Evolutionary conservation across 2,329 filamentous ascomycete species (phyloP).

Genomic region (Fusarium verticillioides): DNA sequence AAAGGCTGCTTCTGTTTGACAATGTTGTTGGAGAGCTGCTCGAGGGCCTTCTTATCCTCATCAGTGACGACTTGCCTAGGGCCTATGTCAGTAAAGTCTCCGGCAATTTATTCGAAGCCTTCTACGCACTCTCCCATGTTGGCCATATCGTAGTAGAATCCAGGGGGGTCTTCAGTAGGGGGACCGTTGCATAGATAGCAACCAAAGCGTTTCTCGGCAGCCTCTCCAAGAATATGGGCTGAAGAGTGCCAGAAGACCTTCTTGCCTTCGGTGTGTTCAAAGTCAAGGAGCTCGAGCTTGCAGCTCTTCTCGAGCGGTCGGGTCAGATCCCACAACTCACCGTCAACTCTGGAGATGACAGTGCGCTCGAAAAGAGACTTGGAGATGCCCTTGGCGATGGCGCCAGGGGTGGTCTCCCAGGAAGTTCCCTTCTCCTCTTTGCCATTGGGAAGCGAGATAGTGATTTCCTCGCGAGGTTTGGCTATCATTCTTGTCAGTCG

Average conservation of each 20-base stretch:
- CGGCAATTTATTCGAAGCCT: background rate
- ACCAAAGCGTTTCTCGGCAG: slow-evolving; percentile 88
- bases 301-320: slow-evolving; percentile 89
- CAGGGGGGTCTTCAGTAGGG: slow-evolving; percentile 78
- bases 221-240: slow-evolving; percentile 95
- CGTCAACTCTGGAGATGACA: slow-evolving; percentile 87
- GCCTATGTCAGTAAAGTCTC: slow-evolving; percentile 51
- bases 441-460: slow-evolving; percentile 78
- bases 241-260: slow-evolving; percentile 98
- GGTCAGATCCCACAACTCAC: slow-evolving; percentile 90
- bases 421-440: slow-evolving; percentile 78
- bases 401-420: slow-evolving; percentile 90
- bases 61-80: slow-evolving; percentile 75
- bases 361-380: slow-evolving; percentile 88
- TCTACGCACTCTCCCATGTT: slow-evolving; percentile 53
- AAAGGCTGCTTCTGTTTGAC: slow-evolving; percentile 98
- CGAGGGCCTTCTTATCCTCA: slow-evolving; percentile 86
- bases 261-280: slow-evolving; percentile 74
- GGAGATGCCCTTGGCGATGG: slow-evolving; percentile 81
- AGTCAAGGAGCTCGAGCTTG: slow-evolving; percentile 85
- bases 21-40: slow-evolving; percentile 81
- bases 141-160: slow-evolving; percentile 98
- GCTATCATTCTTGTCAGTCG: slow-evolving; percentile 53
- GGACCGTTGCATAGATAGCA: slow-evolving; percentile 95
- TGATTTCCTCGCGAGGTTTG: slow-evolving; percentile 79